phyloP scores from a whole-genome alignment of 306 rosid species.

The Chamaecrista fasciculata region DNA sequence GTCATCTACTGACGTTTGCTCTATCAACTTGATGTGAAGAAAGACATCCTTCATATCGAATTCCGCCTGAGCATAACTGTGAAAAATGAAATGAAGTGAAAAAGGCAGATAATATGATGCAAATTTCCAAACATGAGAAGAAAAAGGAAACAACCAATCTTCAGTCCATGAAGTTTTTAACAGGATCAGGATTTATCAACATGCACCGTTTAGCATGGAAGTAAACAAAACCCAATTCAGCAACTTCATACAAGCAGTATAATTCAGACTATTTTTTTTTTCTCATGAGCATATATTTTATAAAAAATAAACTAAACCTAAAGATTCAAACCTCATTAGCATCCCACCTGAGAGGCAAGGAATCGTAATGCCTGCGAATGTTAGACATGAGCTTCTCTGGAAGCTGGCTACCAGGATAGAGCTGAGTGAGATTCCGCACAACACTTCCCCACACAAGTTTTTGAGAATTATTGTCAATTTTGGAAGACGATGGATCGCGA shows the following conservation, averaged over 20 bases:
- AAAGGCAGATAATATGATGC: neutral
- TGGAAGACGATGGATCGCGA: conserved; percentile 40
- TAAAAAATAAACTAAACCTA: conserved; percentile 17
- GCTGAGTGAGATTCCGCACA: conserved; percentile 71
- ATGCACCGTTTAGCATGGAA: neutral
- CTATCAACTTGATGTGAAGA: conserved; percentile 80
- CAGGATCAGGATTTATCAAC: neutral
- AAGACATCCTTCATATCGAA: conserved; percentile 87
- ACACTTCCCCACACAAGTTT: conserved; percentile 77
- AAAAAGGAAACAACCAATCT: neutral
- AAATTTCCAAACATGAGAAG: neutral
- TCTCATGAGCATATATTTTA: neutral
- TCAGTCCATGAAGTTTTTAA: neutral
- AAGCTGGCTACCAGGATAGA: conserved; percentile 84
- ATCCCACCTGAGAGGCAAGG: conserved; percentile 77
- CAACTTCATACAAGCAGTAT: neutral
- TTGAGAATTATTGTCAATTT: conserved; percentile 47
- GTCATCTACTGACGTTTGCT: conserved; percentile 62
- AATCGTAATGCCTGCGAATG: conserved; percentile 83
- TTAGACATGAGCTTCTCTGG: conserved; percentile 85
- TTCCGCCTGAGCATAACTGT: conserved; percentile 85
- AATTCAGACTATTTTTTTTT: neutral
- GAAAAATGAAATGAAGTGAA: neutral
- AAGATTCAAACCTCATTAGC: conserved; percentile 5
- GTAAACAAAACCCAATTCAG: neutral